Base-by-base conservation (phyloP, 2,329 filamentous ascomycete genomes). In the Apiospora saccharicola region DNA sequence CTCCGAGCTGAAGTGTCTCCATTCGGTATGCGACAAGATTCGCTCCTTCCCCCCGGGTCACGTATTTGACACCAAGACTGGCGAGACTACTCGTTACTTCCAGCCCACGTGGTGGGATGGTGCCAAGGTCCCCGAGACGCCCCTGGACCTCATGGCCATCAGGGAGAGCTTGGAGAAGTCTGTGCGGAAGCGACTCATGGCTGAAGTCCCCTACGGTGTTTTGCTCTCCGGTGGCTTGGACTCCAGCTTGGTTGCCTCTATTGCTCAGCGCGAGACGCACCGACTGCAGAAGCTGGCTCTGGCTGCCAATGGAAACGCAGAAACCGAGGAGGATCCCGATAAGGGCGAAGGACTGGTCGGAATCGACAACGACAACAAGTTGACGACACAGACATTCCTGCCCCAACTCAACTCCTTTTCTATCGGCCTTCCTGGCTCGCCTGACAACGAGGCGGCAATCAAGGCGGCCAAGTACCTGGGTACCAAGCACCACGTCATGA, bases 331-430 rank as follows among this genome's bases (percentile, higher is more conserved):
- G 73, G 88, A 91, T 77, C 84, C 88, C 69, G 88, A 91, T 75
- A 86, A 85, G 71, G 89, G 89, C 74, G 91, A 93, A 79, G 90
- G 94, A 68, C 89, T 98, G 67, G 96, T 98, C 73, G 96, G 96
- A 79, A 97, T 99, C 78, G 96, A 98, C 79, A 95, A 97, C 81
- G 90, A 96, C 73, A 93, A 98, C 87, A 90, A 96, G 80, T 86
- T 98, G 74, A 94, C 93, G 68, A 98, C 95, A 19, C 90, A 98
- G 75, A 96, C 95, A 71, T 94, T 96, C 79, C 91, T 98, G 71
- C 95, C 96, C 47, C 94, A 98, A 83, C 91, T 99, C 83, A 97
- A 98, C 90, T 98, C 95, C 22, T 99, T 99, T 89, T 99, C 96
- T 22, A 99, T 99, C 77, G 96, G 96, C 80, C 91, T 99, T 47